Evolutionary conservation across 108 stramenopile species (phyloP), one percentile per base, ranked within the genome.

Genomic region (Stephanodiscus triporus): DNA sequence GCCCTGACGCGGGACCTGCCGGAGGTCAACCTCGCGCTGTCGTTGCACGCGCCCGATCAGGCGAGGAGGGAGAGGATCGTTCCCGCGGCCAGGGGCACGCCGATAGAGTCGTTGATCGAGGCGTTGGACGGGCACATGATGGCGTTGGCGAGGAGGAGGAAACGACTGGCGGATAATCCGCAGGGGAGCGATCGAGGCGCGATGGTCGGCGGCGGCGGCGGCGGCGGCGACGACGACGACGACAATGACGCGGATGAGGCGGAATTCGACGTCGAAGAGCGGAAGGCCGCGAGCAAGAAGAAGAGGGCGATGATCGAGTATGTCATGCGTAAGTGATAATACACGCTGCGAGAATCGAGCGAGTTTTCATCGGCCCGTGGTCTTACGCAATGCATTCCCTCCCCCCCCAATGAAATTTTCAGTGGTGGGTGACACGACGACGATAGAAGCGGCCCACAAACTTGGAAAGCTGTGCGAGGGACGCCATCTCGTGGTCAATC

Each of bases 41-140:
- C 89, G 19, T 86, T 99, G 42, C 99, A 99, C 85, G 99, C 99
- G 4, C 97, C 98, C 14, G 98, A 96, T 78, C 97, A 98, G 59
- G 85, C 75, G 57, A 83, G 94, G 84, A 88, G 99, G 45, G 87
- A 86, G 56, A 83, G 85, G 19, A 98, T 99, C 75, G 98, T 99
- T 0, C 98, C 98, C 11, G 87, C 97, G 2, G 98, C 98, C 9
- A 86, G 86, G 48, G 88, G 89, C 27, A 96, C 92, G 66, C 90
- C 89, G 0, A 89, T 99, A 53, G 91, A 96, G 70, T 83, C 89
- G 26, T 77, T 99, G 51, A 96, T 99, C 49, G 94, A 97, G 16
- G 99, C 97, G 8, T 68, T 98, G 5, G 95, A 94, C 70, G 78
- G 89, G 24, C 94, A 97, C 67, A 92, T 94, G 87, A 95, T 87